Conservation (phyloP, 83 land plant genomes). For the Picea engelmannii region DNA sequence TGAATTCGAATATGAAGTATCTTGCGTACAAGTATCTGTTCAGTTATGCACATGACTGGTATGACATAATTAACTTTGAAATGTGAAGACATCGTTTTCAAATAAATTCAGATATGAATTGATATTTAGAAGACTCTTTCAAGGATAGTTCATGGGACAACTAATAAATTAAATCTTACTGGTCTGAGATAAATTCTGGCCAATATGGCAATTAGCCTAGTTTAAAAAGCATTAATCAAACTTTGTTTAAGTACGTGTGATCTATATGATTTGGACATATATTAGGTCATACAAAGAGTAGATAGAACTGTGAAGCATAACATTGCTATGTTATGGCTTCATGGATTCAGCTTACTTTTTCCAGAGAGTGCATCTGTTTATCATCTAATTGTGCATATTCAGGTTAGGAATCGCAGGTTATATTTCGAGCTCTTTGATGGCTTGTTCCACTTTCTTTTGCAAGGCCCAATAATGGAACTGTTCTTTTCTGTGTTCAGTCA, state of each 20-base stretch:
- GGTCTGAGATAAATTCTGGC: too few species aligned
- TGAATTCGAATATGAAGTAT: too few species aligned
- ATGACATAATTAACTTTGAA: too few species aligned
- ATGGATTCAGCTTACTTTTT: not conserved
- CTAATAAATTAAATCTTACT: too few species aligned
- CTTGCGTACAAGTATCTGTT: too few species aligned
- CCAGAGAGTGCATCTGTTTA: not conserved
- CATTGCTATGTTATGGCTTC: not conserved
- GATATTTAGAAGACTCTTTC: too few species aligned
- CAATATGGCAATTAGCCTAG: not conserved
- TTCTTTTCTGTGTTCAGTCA: conserved; percentile 25
- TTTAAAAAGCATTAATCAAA: not conserved
- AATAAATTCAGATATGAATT: too few species aligned
- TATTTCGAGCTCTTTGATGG: not conserved
- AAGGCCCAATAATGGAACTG: not conserved
- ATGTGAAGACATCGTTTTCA: too few species aligned
- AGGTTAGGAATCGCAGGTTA: not conserved
- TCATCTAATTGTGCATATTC: not conserved
- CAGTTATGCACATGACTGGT: too few species aligned
- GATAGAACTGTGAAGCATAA: not conserved
- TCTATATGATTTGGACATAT: conserved; percentile 3
- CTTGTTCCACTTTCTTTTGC: conserved; percentile 14
- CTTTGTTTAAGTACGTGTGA: not conserved
- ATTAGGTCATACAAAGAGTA: not conserved
- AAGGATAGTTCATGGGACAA: too few species aligned